Evolutionary conservation across 352 stramenopile genomes (phyloP).

Genomic region (Phytophthora aleatoria): DNA sequence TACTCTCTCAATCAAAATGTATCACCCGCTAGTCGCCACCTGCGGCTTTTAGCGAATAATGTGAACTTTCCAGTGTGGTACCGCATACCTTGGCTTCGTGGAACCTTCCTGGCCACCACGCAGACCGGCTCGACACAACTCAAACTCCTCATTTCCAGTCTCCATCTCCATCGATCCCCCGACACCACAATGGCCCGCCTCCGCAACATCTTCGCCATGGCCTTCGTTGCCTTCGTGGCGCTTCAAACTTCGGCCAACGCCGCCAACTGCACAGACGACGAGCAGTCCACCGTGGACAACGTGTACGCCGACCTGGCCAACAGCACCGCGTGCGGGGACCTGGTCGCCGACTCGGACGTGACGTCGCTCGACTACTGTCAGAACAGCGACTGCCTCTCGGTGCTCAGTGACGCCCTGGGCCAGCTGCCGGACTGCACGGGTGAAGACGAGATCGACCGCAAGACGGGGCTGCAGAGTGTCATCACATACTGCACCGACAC

Average conservation of each 20-base stretch:
- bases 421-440: constrained; percentile 39
- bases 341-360: constrained; percentile 28
- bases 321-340: constrained; percentile 25
- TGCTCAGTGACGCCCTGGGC: constrained; percentile 24
- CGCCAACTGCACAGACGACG: constrained; percentile 34
- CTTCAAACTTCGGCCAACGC: constrained; percentile 18
- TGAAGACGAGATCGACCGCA: constrained; percentile 36
- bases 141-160: constrained; percentile 16
- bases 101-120: constrained; percentile 15
- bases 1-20: constrained; percentile 1
- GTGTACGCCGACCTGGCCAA: constrained; percentile 36
- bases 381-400: constrained; percentile 34
- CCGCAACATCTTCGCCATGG: constrained; percentile 5
- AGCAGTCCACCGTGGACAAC: constrained; percentile 32
- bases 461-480: constrained; percentile 30
- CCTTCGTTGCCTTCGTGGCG: constrained; percentile 12
- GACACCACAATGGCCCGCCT: constrained; percentile 15
- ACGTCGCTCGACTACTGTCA: constrained; percentile 43
- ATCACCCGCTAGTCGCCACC: background rate
- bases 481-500: constrained; percentile 30
- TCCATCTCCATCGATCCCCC: background rate
- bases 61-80: constrained; percentile 8
- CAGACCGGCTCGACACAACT: constrained; percentile 22
- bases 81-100: constrained; percentile 11
- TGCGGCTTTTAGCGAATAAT: constrained; percentile 18